Base-by-base conservation (phyloP, 2,329 filamentous ascomycete genomes). In the Aspergillus cejpii region DNA sequence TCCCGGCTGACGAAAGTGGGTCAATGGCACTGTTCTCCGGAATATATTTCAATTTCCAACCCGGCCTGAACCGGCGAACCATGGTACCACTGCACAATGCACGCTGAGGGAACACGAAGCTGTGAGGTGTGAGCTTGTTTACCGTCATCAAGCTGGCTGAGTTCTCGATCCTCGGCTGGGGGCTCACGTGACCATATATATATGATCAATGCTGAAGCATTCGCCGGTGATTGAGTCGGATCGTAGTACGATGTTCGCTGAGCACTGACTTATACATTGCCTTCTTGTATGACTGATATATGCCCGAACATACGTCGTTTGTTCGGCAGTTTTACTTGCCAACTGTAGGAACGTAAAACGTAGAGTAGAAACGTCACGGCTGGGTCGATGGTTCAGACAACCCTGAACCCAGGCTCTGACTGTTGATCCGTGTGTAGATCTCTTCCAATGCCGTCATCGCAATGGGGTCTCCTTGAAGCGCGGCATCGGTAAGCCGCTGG, bases 391-490 rank as follows among this genome's bases (percentile, higher is more conserved):
- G 38, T 37, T 51, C 49, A 28, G 46, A 45, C 24, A 36, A 10
- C 14, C 39, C 47, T 6, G 28, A n/a, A 24, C 48, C 45, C 17
- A 19, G 17, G 7, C 6, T 19, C 24, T 50, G 44, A 39, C 38
- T 43, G 21, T 58, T 56, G 37, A 65, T 44, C 15, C 57, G 54
- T 29, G 56, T 46, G 53, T 68, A 69, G 29, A 69, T 56, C 34
- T 63, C 56, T 45, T 71, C 63, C 38, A 72, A 34, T 14, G 60
- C 59, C 17, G 50, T 52, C 41, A 66, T 45, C 6, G 69, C 68
- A 15, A 60, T 55, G 7, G 47, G 38, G 43, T 72, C 66, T 5
- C 69, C 70, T 29, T 61, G 55, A 19, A 61, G 40, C 15, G 66
- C 65, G 34, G 56, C 59, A 19, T 62, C 56, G 24, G 66, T 68